Evolutionary conservation across 2,329 filamentous ascomycete genomes (phyloP), one percentile per base, ranked within the genome.

Genomic region (Cladosporium sp.): DNA sequence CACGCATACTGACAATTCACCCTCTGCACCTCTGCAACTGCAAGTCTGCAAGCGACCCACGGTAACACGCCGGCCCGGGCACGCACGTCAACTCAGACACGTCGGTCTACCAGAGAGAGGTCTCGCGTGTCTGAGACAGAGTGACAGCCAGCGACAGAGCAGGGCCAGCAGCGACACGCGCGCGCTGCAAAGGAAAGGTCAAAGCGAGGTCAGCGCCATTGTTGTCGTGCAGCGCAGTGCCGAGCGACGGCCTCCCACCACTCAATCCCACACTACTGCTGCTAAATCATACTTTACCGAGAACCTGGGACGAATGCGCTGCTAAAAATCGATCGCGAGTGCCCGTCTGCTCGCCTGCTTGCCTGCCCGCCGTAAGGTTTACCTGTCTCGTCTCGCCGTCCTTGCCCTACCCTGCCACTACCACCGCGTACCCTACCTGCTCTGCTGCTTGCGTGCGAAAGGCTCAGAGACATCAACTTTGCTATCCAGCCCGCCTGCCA

Each of bases 241-340:
- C 60, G 60, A 62, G 46, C 37, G 46, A 62, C 60, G 60, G 60
- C 49, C n/a, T 23, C 29, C 33, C 40, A 46, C 40, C 40, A 46
- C 40, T 46, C 40, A 46, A 59, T 46, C 56, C 35, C 56, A 46
- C 56, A 44, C 35, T 44, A 44, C 33, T 44, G 35, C 55, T 57
- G 29, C 52, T 53, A 5, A 18, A 16, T 46, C 23, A 56, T 63
- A 63, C 61, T 63, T 63, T 63, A 63, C 61, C 61, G 61, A 63
- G 49, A 63, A 63, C 61, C 61, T 63, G 61, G 61, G 61, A 63
- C 61, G 16, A 52, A 52, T 29, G 61, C 61, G 44, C 33, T 63
- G 59, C 46, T 52, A 53, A 37, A 26, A 50, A 49, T 62, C 46
- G 33, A 57, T 57, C 33, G 55, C 55, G 55, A 35, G 31, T 23